These are phyloP conservation scores for Aegilops umbellulata DNA, from an alignment of 176 grass and related monocot genomes.

Conservation along the genomic window DNA sequence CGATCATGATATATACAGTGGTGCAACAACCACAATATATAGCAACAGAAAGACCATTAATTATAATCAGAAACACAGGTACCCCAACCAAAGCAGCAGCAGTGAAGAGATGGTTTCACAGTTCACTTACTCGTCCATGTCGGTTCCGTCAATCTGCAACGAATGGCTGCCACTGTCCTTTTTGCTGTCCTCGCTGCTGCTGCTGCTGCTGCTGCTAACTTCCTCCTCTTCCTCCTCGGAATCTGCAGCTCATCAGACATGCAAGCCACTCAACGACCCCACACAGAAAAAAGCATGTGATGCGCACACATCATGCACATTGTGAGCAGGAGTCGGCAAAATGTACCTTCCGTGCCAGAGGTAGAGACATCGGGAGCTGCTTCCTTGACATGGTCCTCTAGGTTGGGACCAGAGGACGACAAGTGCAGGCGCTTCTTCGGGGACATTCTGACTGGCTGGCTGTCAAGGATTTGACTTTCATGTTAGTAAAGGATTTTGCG, in stretches of 20 bases:
- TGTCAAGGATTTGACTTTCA: background rate
- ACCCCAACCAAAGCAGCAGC: no score
- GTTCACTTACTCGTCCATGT: constrained; percentile 44
- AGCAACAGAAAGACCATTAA: no score
- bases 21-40: no score
- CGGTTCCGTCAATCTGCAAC: constrained; percentile 36
- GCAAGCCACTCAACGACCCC: constrained; percentile 10
- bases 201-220: background rate
- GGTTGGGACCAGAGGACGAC: background rate
- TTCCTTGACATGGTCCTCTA: background rate
- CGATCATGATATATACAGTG: no score
- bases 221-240: constrained; percentile 22
- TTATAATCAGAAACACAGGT: no score
- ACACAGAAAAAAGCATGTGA: background rate
- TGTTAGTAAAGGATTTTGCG: no score
- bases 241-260: constrained; percentile 37
- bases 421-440: constrained; percentile 53
- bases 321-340: background rate
- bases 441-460: constrained; percentile 40
- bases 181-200: background rate
- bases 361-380: background rate
- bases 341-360: background rate
- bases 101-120: background rate
- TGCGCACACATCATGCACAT: constrained; percentile 14
- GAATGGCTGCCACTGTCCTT: constrained; percentile 35